Conservation (phyloP, 768 basidiomycete genomes). For the Hydnomerulius pinastri region DNA sequence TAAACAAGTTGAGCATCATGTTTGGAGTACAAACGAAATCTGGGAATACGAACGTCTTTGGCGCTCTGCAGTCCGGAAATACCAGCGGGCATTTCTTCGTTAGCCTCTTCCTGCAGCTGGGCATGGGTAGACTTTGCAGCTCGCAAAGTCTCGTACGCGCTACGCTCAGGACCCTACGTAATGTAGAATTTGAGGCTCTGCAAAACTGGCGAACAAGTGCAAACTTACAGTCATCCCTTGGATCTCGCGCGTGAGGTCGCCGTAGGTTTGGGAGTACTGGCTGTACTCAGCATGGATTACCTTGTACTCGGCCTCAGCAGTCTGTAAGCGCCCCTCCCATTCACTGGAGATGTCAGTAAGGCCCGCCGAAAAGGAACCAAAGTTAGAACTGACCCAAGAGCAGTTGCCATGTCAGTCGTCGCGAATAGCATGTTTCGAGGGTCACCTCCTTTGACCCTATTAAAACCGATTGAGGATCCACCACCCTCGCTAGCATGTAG, state of each 20-base stretch:
- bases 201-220: not conserved
- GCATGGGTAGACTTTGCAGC: constrained; percentile 38
- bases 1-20: constrained; percentile 3
- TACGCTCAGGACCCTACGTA: constrained; percentile 21
- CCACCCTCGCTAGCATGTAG: constrained; percentile 61
- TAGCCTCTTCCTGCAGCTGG: constrained; percentile 57
- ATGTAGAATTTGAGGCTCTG: not conserved
- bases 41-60: constrained; percentile 45
- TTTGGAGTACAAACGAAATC: not conserved
- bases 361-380: not conserved
- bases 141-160: constrained; percentile 25
- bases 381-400: constrained; percentile 44
- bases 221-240: constrained; percentile 38
- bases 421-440: constrained; percentile 52
- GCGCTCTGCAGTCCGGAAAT: constrained; percentile 57
- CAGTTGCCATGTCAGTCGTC: constrained; percentile 47
- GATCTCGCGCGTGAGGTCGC: constrained; percentile 27
- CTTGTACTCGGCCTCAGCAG: constrained; percentile 40
- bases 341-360: constrained; percentile 38
- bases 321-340: constrained; percentile 41
- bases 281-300: constrained; percentile 27
- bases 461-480: constrained; percentile 48
- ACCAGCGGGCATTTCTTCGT: constrained; percentile 68
- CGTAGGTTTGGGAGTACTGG: constrained; percentile 33
- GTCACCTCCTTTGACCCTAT: constrained; percentile 32